These are phyloP conservation scores for Austropuccinia psidii DNA, from an alignment of 1,284 basidiomycete species.

Conservation along the genomic window DNA sequence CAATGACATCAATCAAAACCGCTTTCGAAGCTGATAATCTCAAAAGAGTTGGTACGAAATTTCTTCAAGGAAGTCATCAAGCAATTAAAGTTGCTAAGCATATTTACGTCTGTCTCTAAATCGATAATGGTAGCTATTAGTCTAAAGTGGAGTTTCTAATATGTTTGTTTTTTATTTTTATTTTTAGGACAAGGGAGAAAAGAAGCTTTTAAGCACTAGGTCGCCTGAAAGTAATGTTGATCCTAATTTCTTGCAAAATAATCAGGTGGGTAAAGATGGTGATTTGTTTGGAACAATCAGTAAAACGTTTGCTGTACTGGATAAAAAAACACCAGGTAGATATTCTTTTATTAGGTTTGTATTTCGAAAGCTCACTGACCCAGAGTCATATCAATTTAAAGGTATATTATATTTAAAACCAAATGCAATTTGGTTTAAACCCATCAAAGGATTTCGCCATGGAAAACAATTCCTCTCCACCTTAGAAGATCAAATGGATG, in stretches of 20 bases:
- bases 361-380: background rate
- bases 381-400: background rate
- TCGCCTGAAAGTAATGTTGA: background rate
- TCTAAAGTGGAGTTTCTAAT: background rate
- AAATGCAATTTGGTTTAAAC: slow-evolving; percentile 25
- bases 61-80: background rate
- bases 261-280: too few species aligned
- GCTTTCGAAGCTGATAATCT: background rate
- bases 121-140: background rate
- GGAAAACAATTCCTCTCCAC: background rate
- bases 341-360: background rate
- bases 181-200: background rate
- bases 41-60: background rate
- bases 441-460: background rate
- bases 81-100: background rate
- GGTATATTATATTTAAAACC: background rate
- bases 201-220: background rate
- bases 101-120: background rate
- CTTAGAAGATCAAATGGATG: background rate
- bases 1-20: background rate
- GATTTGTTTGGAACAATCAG: too few species aligned
- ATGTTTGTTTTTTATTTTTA: background rate
- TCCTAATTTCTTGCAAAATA: background rate
- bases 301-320: slow-evolving; percentile 29
- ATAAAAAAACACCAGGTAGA: slow-evolving; percentile 28